Percentiles rank a stretch among this genome's conserved stretches.
Conservation (phyloP, 108 stramenopile genomes). For the Schizochytrium sp. region DNA sequence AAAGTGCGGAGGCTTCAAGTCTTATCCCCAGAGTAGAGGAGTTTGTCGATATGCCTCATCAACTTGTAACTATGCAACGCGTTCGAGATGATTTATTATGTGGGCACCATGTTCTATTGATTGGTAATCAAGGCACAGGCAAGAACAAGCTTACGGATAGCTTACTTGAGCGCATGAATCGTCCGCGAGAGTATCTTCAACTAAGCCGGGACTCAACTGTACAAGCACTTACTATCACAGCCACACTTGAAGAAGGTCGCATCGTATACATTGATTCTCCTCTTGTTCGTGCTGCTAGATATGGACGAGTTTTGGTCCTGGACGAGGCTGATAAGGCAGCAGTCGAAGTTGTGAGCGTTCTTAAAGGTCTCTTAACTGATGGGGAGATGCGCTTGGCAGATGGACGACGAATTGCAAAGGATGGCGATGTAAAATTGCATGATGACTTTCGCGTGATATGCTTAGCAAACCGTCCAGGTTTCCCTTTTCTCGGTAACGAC, state of each 20-base stretch:
- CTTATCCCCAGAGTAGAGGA: conserved; percentile 72
- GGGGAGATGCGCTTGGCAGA: conserved; percentile 86
- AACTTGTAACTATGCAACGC: conserved; percentile 71
- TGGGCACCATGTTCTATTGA: conserved; percentile 82
- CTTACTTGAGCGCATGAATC: conserved; percentile 75
- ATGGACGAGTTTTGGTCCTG: conserved; percentile 82
- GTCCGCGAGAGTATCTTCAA: conserved; percentile 90
- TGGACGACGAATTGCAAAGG: conserved; percentile 76
- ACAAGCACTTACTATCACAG: conserved; percentile 75
- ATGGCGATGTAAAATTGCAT: conserved; percentile 76
- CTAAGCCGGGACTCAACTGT: conserved; percentile 91
- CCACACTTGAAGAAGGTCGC: conserved; percentile 82
- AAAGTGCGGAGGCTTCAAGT: conserved; percentile 10
- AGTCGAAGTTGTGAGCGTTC: conserved; percentile 83
- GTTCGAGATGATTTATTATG: conserved; percentile 72
- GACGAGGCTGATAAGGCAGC: conserved; percentile 96
- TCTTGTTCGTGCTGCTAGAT: conserved; percentile 81
- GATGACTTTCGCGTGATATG: conserved; percentile 82
- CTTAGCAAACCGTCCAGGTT: conserved; percentile 87
- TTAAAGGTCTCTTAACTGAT: conserved; percentile 89
- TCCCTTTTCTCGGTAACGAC: conserved; percentile 90
- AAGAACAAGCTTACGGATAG: conserved; percentile 87
- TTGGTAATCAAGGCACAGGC: conserved; percentile 92
- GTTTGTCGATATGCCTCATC: conserved; percentile 76
- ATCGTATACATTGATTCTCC: conserved; percentile 85